phyloP scores from a whole-genome alignment of 202 grass and related monocot species.

The Dendrocalamus latiflorus region DNA sequence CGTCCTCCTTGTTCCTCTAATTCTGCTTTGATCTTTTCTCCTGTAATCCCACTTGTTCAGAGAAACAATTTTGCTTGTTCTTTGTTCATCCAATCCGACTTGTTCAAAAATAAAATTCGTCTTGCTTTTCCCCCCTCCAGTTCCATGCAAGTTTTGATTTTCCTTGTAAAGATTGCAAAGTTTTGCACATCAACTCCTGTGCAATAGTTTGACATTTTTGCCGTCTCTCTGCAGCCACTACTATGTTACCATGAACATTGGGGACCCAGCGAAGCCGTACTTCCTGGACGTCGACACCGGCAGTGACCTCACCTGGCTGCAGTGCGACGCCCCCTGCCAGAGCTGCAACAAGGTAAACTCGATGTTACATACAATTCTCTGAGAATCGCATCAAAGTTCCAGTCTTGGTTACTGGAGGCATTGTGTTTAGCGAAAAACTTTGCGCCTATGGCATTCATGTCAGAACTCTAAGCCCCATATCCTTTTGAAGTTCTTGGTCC shows the following conservation, averaged over 20 bases:
- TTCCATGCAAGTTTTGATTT: neutral
- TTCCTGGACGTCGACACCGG: too few relatives aligned
- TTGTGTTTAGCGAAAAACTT: neutral
- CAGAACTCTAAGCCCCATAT: neutral
- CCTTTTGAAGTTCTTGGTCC: neutral
- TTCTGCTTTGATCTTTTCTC: neutral
- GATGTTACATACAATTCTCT: neutral
- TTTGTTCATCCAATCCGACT: neutral
- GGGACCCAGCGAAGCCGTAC: constrained; percentile 78
- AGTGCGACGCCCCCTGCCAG: too few relatives aligned
- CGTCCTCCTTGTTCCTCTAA: too few relatives aligned
- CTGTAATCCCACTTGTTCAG: neutral
- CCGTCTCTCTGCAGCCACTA: constrained; percentile 45
- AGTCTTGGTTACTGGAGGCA: neutral
- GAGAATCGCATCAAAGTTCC: neutral
- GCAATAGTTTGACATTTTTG: neutral
- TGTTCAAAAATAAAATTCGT: neutral
- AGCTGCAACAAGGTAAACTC: constrained; percentile 73
- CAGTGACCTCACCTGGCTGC: too few relatives aligned
- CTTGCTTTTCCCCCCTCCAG: neutral
- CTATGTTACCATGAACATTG: constrained; percentile 70
- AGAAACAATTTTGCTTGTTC: neutral
- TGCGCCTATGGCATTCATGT: neutral
- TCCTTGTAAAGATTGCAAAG: neutral
- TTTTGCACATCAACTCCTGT: neutral